phyloP scores from a whole-genome alignment of 176 grass and related monocot species.

The Oryza australiensis region DNA sequence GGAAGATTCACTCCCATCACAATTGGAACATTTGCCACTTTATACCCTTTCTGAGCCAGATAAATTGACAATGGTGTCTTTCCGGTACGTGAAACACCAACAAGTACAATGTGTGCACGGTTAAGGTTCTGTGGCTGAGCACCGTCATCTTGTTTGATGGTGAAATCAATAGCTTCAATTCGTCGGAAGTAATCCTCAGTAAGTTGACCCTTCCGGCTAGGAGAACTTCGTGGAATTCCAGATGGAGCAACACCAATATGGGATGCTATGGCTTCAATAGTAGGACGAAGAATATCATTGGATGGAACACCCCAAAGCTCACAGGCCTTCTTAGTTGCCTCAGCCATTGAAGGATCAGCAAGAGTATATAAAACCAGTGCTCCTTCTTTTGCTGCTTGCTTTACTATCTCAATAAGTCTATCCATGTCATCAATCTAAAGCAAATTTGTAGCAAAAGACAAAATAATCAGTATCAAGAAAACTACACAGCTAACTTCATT shows the following conservation, averaged over 20 bases:
- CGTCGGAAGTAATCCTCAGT: constrained; percentile 81
- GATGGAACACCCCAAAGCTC: constrained; percentile 68
- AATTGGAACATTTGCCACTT: constrained; percentile 91
- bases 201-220: constrained; percentile 55
- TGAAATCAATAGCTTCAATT: constrained; percentile 95
- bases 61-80: constrained; percentile 97
- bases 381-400: constrained; percentile 92
- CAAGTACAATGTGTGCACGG: constrained; percentile 71
- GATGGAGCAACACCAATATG: constrained; percentile 95
- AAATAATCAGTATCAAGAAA: not conserved
- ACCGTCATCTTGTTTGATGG: constrained; percentile 98
- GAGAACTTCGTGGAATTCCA: constrained; percentile 79
- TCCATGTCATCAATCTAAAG: constrained; percentile 71
- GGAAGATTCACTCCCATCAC: constrained; percentile 90
- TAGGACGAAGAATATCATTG: constrained; percentile 79
- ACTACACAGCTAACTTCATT: not conserved
- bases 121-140: constrained; percentile 83
- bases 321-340: constrained; percentile 72
- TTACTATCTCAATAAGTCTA: constrained; percentile 79
- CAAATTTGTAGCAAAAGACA: constrained; percentile 32
- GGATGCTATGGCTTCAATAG: constrained; percentile 82
- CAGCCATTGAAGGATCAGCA: constrained; percentile 84
- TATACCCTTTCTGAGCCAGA: constrained; percentile 95
- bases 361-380: constrained; percentile 90
- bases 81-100: constrained; percentile 93